Base-by-base conservation (phyloP, 768 basidiomycete species). In the Russula sp. region DNA sequence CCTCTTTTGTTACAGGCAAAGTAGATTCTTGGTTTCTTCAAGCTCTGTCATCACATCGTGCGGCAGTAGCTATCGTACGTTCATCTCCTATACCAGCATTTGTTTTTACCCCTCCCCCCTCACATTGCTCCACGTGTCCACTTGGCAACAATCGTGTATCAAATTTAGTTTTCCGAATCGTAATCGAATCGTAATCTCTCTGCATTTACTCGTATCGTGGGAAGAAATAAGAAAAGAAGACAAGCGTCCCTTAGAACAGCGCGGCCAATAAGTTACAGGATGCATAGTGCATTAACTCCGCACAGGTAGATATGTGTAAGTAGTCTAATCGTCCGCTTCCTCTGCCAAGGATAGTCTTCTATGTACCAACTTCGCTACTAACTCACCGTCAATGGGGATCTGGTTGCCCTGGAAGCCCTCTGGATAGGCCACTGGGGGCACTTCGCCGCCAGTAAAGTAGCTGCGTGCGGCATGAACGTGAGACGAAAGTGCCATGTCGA, bases 341-440 rank as follows among this genome's bases (percentile, higher is more conserved):
- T 79, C 78, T 11, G 76, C 70, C 20, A 88, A 75, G 5, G 78
- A 78, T 18, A 90, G 72, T 49, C 86, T 77, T 61, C 86, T 79
- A 9, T 79, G 69, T 65, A 82, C 83, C 20, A 90, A 67, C 10
- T 76, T 76, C 5, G 86, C 87, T 5, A 93, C 88, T 0, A 77
- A 76, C 42, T 76, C 79, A 7, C 86, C 90, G 71, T 93, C 82
- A 35, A 97, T 79, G 3, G 93, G 93, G 61, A 97, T 97, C 13
- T 77, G 79, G 70, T 89, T 93, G 14, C 75, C 93, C 81, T 84
- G 88, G 76, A 97, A 97, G n/a, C 90, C 94, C 43, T 87, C 83
- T 0, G 92, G 91, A 67, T 95, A 93, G 20, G 77, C 75, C 0
- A 85, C 80, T 4, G 75, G 75, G 1, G 93, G 93, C 5, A 85